phyloP scores from a whole-genome alignment of 148 eudicot species.

The Silene latifolia region DNA sequence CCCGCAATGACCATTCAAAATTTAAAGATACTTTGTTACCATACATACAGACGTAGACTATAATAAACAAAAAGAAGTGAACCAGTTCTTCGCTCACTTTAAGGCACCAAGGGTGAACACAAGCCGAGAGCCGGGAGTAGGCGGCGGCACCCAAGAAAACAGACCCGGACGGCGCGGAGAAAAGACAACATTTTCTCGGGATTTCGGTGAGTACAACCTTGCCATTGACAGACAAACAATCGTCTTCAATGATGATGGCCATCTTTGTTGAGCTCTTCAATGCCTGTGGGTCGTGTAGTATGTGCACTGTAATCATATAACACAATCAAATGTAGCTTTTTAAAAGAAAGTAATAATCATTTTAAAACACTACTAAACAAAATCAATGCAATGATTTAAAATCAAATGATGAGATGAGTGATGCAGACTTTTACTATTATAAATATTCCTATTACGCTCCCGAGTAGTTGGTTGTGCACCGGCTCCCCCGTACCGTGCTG shows the following conservation, averaged over 20 bases:
- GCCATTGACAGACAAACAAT: constrained; percentile 33
- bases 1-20: constrained; percentile 27
- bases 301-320: neutral
- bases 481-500: too few relatives aligned
- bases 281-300: neutral
- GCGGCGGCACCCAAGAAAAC: constrained; percentile 35
- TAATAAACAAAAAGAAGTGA: neutral
- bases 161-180: constrained; percentile 27
- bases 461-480: too few relatives aligned
- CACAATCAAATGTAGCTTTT: neutral
- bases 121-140: constrained; percentile 26
- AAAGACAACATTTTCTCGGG: constrained; percentile 26
- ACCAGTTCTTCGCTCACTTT: constrained; percentile 19
- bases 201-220: constrained; percentile 33
- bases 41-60: neutral
- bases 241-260: constrained; percentile 18
- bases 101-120: constrained; percentile 36
- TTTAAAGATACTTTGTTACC: neutral
- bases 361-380: constrained; percentile 5
- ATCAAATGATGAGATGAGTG: too few relatives aligned
- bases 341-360: neutral
- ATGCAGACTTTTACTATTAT: too few relatives aligned
- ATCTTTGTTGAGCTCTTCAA: neutral
- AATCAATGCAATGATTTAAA: neutral
- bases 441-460: too few relatives aligned